Conservation (phyloP, 257 asterid genomes). For the Solanum pimpinellifolium region DNA sequence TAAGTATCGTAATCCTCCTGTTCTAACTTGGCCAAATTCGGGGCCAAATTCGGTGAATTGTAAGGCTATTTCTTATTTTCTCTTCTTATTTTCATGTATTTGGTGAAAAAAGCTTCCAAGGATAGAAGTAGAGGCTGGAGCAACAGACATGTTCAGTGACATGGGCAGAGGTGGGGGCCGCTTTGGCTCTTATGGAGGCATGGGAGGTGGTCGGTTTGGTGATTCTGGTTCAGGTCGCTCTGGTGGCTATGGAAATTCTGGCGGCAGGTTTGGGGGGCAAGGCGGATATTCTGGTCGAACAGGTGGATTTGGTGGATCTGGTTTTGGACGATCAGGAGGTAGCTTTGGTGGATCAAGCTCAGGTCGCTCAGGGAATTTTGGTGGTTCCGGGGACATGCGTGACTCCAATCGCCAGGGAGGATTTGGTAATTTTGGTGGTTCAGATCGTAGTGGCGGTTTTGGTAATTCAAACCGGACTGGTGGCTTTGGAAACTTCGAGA, state of each 20-base stretch:
- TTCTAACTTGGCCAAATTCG: neutral
- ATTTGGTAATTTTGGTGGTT: constrained; percentile 35
- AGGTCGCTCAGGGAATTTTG: neutral
- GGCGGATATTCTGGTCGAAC: constrained; percentile 17
- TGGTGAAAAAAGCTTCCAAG: constrained; percentile 24
- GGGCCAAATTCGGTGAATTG: neutral
- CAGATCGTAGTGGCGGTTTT: constrained; percentile 30
- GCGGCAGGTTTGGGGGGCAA: constrained; percentile 21
- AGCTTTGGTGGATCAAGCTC: constrained; percentile 1
- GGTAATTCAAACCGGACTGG: constrained; percentile 35
- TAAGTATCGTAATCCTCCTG: neutral
- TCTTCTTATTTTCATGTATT: neutral
- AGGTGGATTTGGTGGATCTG: constrained; percentile 31
- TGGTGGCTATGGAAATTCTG: constrained; percentile 41
- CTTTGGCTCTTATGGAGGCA: constrained; percentile 24
- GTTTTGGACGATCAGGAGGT: constrained; percentile 27
- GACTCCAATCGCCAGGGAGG: constrained; percentile 22
- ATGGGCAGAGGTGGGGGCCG: constrained; percentile 36
- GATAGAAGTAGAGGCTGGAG: constrained; percentile 50
- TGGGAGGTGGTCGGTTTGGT: constrained; percentile 54
- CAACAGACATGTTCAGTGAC: constrained; percentile 38
- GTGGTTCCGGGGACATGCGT: constrained; percentile 6
- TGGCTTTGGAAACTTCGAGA: constrained; percentile 35
- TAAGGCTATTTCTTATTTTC: neutral
- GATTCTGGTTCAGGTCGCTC: constrained; percentile 52